Evolutionary conservation across 1,284 basidiomycete species (phyloP).

Genomic region (Rhodotorula sp.): DNA sequence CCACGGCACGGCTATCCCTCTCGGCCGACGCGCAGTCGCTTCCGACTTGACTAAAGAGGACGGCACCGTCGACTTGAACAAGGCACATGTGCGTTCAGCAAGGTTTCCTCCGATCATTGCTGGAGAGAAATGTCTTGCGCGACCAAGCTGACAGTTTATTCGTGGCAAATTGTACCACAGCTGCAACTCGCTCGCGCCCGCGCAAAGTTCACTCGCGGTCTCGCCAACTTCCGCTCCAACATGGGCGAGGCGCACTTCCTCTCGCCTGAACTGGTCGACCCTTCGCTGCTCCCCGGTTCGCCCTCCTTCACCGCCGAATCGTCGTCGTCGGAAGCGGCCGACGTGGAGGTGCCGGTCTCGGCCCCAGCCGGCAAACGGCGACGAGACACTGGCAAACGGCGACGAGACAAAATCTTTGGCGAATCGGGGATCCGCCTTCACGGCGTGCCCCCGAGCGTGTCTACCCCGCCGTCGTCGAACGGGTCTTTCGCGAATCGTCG

Average conservation of each 20-base stretch:
- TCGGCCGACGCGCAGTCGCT: background rate
- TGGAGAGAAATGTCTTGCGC: no score
- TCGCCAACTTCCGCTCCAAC: conserved; percentile 34
- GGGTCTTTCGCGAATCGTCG: conserved; percentile 13
- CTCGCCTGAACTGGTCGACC: conserved; percentile 20
- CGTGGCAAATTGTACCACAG: background rate
- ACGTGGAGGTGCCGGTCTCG: background rate
- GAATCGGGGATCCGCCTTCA: background rate
- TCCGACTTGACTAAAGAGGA: conserved; percentile 18
- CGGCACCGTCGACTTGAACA: conserved; percentile 34
- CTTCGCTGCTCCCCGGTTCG: conserved; percentile 10
- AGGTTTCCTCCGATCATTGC: background rate
- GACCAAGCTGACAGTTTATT: conserved; percentile 17
- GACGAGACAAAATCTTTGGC: conserved; percentile 8
- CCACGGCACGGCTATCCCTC: background rate
- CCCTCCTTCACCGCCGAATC: background rate
- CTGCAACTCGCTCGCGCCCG: conserved; percentile 39
- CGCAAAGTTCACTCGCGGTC: conserved; percentile 40
- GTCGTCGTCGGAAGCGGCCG: background rate
- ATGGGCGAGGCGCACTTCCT: conserved; percentile 37
- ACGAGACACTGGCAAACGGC: conserved; percentile 1
- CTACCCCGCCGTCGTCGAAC: background rate
- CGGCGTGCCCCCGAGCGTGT: background rate
- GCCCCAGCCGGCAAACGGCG: background rate
- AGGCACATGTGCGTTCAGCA: conserved; percentile 31